Evolutionary conservation across 768 basidiomycete genomes (phyloP).

Genomic region (Daedaleopsis nitida): DNA sequence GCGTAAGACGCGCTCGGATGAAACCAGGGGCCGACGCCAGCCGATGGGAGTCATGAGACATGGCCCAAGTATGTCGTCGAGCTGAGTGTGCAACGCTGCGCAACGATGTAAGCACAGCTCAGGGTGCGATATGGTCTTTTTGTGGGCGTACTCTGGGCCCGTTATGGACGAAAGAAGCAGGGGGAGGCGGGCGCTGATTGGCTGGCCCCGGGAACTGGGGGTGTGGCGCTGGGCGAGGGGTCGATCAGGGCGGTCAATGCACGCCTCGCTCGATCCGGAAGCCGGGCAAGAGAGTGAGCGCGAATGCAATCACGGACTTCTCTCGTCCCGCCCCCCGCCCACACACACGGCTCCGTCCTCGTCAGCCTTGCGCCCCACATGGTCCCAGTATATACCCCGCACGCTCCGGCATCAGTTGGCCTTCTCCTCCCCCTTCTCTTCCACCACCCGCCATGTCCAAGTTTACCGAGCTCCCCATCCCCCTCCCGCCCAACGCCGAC

Average conservation of each 20-base stretch:
- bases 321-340: background rate
- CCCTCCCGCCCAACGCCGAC: constrained; percentile 43
- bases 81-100: too few species aligned
- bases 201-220: too few species aligned
- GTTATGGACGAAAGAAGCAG: background rate
- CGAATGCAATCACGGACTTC: background rate
- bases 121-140: too few species aligned
- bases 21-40: too few species aligned
- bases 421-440: background rate
- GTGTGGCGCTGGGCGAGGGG: background rate
- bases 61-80: too few species aligned
- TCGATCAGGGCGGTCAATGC: background rate
- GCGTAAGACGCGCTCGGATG: too few species aligned
- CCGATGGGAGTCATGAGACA: too few species aligned
- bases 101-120: too few species aligned
- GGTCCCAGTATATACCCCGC: background rate
- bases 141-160: background rate
- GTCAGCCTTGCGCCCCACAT: background rate
- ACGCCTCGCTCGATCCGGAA: background rate
- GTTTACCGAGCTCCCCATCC: constrained; percentile 21
- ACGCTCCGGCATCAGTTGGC: background rate
- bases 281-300: background rate
- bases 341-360: background rate
- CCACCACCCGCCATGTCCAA: constrained; percentile 2
- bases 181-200: background rate